Conservation (phyloP, 2,329 filamentous ascomycete species). For the Fusarium palustre region DNA sequence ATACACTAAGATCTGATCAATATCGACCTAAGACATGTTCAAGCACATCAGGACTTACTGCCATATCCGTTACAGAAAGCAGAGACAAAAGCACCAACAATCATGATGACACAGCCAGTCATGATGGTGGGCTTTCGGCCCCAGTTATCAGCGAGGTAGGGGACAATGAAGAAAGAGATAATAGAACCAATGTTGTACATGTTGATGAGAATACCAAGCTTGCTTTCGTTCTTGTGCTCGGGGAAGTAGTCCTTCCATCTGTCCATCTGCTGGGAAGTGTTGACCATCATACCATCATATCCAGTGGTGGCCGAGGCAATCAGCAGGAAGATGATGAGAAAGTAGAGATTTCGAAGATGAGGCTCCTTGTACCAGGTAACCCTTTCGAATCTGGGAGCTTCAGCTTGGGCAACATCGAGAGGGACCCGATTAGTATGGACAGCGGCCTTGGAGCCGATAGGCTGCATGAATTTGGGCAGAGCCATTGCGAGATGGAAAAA, state of each 20-base stretch:
- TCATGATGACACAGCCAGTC: slow-evolving; percentile 59
- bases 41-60: slow-evolving; percentile 50
- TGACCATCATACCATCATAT: slow-evolving; percentile 71
- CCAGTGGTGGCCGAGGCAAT: slow-evolving; percentile 71
- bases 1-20: slow-evolving; percentile 50
- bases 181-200: slow-evolving; percentile 66
- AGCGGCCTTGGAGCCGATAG: slow-evolving; percentile 41
- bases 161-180: slow-evolving; percentile 59
- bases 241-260: slow-evolving; percentile 65
- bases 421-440: slow-evolving; percentile 22
- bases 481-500: slow-evolving; percentile 32
- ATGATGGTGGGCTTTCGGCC: slow-evolving; percentile 60
- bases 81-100: slow-evolving; percentile 57
- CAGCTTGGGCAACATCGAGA: slow-evolving; percentile 55
- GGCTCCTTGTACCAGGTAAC: slow-evolving; percentile 69
- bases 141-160: slow-evolving; percentile 58
- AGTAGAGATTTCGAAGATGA: slow-evolving; percentile 67
- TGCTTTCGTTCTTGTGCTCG: slow-evolving; percentile 53
- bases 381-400: slow-evolving; percentile 63
- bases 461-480: slow-evolving; percentile 42
- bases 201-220: slow-evolving; percentile 62
- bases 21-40: neutral
- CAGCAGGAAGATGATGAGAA: slow-evolving; percentile 64
- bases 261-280: slow-evolving; percentile 69
- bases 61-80: slow-evolving; percentile 58